Evolutionary conservation across 441 rosid genomes (phyloP), one percentile per base, ranked within the genome.

Genomic region (Erodium trifolium): DNA sequence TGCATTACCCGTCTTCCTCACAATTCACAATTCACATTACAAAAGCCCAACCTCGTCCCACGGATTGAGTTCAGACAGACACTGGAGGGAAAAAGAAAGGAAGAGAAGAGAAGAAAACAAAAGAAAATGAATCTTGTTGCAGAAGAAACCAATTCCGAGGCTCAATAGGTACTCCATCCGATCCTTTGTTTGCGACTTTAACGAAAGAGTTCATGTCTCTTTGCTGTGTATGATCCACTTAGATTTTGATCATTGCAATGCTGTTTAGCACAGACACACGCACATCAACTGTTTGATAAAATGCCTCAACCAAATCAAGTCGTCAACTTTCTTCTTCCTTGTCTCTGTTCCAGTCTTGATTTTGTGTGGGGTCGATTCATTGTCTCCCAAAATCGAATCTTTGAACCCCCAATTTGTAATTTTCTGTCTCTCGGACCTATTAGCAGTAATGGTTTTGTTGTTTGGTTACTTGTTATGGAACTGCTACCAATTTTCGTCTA

Each of bases 261-360:
- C 4, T 53, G 19, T 53, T 53, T n/a, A 49, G 16, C 5, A 4
- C 57, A 49, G 9, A 5, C 27, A 17, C 12, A n/a, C n/a, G n/a
- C n/a, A 59, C 64, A 14, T 14, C 64, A 60, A 60, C 63, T 60
- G 64, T 60, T 60, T 19, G 64, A 60, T 60, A 12, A 60, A 60
- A 60, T 2, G 31, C 64, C 64, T 27, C n/a, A 60, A 60, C n/a
- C n/a, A 60, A 23, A 60, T 23, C 64, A 27, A 34, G 0, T 4
- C 4, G 12, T 59, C 18, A 59, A 19, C 2, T 5, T 60, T 60
- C 64, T 10, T 60, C 34, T 19, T 60, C 64, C 3, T 60, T 27
- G 64, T 23, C 10, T 60, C 64, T 60, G 64, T 60, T 27, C 64
- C 64, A 18, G 1, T 60, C 31, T 60, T 3, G 34, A 60, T 10